phyloP scores from a whole-genome alignment of 2,329 filamentous ascomycete genomes.

The Diaporthe citriasiana region DNA sequence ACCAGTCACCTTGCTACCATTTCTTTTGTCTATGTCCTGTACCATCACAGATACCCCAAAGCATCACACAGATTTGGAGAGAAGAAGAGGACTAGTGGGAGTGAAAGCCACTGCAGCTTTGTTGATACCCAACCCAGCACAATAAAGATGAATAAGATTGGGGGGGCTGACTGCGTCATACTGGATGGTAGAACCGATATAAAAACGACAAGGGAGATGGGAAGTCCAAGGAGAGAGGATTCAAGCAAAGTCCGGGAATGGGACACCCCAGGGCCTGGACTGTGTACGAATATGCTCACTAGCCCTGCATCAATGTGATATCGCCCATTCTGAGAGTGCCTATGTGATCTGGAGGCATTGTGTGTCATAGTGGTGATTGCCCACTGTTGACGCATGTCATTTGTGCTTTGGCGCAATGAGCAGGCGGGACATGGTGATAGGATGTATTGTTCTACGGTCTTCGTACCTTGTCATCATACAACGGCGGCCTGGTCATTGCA shows the following conservation, averaged over 20 bases:
- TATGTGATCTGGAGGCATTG: not conserved
- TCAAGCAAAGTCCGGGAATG: slow-evolving; percentile 4
- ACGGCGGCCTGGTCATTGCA: not conserved
- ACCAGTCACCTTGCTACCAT: slow-evolving; percentile 21
- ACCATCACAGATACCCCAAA: slow-evolving; percentile 42
- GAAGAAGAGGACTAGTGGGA: slow-evolving; percentile 18
- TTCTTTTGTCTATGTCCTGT: slow-evolving; percentile 41
- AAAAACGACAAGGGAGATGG: slow-evolving; percentile 13
- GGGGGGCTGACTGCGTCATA: slow-evolving; percentile 2
- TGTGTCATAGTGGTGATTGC: not conserved
- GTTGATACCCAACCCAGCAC: slow-evolving; percentile 30
- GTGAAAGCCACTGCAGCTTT: slow-evolving; percentile 11
- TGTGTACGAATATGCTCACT: slow-evolving; percentile 28
- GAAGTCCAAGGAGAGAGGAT: not conserved
- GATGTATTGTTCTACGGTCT: not conserved
- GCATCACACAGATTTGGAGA: slow-evolving; percentile 39
- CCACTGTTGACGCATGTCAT: not conserved
- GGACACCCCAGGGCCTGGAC: slow-evolving; percentile 17
- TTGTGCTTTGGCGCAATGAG: not conserved
- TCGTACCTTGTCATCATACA: not conserved
- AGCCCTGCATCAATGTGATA: slow-evolving; percentile 2
- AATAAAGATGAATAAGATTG: slow-evolving; percentile 16
- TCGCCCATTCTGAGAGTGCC: not conserved
- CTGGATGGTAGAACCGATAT: slow-evolving; percentile 18
- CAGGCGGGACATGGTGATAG: not conserved